Conservation (phyloP, 352 stramenopile genomes). For the Ochromonadaceae sp. region DNA sequence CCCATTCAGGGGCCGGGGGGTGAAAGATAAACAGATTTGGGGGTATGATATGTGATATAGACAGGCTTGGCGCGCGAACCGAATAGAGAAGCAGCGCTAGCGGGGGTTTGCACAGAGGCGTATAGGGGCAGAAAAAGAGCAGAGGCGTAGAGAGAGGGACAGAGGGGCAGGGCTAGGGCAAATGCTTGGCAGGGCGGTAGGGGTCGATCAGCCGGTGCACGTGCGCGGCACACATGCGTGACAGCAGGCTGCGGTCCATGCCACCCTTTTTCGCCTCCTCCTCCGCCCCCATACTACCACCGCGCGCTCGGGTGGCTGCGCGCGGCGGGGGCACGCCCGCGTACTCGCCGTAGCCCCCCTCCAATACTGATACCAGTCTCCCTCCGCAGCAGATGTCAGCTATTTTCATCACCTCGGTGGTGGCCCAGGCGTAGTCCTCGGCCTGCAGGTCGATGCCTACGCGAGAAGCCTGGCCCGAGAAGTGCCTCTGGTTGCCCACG, state of each 20-base stretch:
- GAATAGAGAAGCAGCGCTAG: too few species aligned
- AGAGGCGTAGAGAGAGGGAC: too few species aligned
- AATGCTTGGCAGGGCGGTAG: too few species aligned
- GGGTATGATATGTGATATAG: too few species aligned
- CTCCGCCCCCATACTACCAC: too few species aligned
- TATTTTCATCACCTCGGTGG: conserved; percentile 49
- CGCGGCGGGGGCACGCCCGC: not conserved
- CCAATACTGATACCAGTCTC: conserved; percentile 49
- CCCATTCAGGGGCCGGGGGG: too few species aligned
- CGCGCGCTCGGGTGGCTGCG: not conserved
- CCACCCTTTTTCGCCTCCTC: not conserved
- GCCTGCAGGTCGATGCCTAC: conserved; percentile 45
- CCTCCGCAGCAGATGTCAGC: conserved; percentile 50
- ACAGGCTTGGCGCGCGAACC: too few species aligned
- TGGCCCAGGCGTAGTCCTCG: conserved; percentile 65
- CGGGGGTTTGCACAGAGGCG: too few species aligned
- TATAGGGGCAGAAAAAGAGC: too few species aligned
- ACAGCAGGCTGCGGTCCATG: not conserved
- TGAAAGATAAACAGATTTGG: too few species aligned
- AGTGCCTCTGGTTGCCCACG: conserved; percentile 39
- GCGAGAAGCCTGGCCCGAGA: not conserved
- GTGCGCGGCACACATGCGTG: not conserved
- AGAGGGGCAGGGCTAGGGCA: too few species aligned
- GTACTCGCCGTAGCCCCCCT: conserved; percentile 52
- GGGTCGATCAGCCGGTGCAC: conserved; percentile 7